phyloP scores from a whole-genome alignment of 371 early-diverging fungal species.

The Rhizopus delemar region DNA sequence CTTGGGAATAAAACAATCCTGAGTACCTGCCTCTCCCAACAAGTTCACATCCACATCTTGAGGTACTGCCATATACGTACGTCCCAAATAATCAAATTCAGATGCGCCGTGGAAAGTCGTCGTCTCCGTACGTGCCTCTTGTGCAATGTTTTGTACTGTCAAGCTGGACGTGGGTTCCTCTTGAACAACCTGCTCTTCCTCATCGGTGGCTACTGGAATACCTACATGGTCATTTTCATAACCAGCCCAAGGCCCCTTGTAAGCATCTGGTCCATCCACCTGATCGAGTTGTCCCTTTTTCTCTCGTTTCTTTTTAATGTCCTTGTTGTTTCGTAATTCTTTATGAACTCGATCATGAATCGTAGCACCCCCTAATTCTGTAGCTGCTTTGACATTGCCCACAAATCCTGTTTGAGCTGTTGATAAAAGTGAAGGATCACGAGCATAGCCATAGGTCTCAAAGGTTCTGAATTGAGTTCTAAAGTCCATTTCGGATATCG shows the following conservation, averaged over 20 bases:
- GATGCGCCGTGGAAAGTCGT: conserved; percentile 76
- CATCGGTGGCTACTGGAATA: conserved; percentile 58
- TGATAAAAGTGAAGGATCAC: conserved; percentile 70
- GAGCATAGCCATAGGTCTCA: conserved; percentile 80
- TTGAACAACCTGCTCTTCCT: conserved; percentile 55
- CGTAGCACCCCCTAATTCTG: conserved; percentile 49
- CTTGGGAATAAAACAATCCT: conserved; percentile 88
- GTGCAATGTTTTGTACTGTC: conserved; percentile 32
- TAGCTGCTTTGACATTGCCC: conserved; percentile 65
- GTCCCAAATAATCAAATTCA: conserved; percentile 87
- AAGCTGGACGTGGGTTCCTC: conserved; percentile 26
- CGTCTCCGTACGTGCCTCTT: conserved; percentile 60
- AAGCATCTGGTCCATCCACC: conserved; percentile 79
- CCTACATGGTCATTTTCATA: conserved; percentile 81
- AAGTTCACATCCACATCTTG: conserved; percentile 80
- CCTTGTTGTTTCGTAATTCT: conserved; percentile 50
- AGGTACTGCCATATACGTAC: conserved; percentile 95
- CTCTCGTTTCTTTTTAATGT: conserved; percentile 66
- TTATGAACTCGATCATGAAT: conserved; percentile 59
- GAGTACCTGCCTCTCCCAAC: conserved; percentile 70
- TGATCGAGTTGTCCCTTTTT: conserved; percentile 77
- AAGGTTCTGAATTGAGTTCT: conserved; percentile 80
- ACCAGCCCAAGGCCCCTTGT: conserved; percentile 95
- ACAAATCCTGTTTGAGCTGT: conserved; percentile 67
- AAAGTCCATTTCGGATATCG: conserved; percentile 76